Evolutionary conservation across 2,329 filamentous ascomycete species (phyloP).

Genomic region (Colletotrichum sp.): DNA sequence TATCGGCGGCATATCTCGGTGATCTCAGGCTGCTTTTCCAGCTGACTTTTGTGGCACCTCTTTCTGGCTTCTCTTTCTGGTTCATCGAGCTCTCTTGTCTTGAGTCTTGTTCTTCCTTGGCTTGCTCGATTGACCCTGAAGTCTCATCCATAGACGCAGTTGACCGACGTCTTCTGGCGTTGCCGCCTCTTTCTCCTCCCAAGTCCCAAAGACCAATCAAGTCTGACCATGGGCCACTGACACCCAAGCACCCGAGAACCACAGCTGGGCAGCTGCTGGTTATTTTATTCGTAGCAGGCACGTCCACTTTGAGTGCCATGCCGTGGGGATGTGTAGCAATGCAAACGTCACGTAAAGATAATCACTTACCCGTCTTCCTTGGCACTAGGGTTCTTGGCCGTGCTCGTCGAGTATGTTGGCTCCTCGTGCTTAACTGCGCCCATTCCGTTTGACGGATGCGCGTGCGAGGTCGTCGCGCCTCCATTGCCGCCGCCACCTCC

Average conservation of each 20-base stretch:
- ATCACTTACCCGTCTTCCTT: slow-evolving; percentile 87
- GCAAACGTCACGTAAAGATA: slow-evolving; percentile 16
- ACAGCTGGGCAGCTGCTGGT: slow-evolving; percentile 8
- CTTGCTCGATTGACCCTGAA: slow-evolving; percentile 16
- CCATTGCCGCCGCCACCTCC: neutral
- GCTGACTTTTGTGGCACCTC: slow-evolving; percentile 17
- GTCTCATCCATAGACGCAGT: slow-evolving; percentile 2
- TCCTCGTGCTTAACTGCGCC: slow-evolving; percentile 31
- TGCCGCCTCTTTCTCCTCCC: slow-evolving; percentile 15
- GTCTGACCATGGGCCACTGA: slow-evolving; percentile 4
- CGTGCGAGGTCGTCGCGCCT: neutral
- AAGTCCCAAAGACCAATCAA: slow-evolving; percentile 12
- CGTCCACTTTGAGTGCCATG: neutral
- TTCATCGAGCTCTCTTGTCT: neutral
- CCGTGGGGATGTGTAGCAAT: neutral
- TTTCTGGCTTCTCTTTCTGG: slow-evolving; percentile 22
- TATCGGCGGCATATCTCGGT: slow-evolving; percentile 23
- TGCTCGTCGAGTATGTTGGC: slow-evolving; percentile 31
- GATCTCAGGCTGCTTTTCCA: slow-evolving; percentile 21
- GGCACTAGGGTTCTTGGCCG: slow-evolving; percentile 66
- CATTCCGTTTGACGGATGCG: slow-evolving; percentile 15
- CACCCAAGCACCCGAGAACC: neutral
- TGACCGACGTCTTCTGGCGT: neutral
- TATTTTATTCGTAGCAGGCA: neutral
- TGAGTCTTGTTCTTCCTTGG: slow-evolving; percentile 11